Evolutionary conservation across 2,329 filamentous ascomycete genomes (phyloP).

Genomic region (Verticillium alfalfae): DNA sequence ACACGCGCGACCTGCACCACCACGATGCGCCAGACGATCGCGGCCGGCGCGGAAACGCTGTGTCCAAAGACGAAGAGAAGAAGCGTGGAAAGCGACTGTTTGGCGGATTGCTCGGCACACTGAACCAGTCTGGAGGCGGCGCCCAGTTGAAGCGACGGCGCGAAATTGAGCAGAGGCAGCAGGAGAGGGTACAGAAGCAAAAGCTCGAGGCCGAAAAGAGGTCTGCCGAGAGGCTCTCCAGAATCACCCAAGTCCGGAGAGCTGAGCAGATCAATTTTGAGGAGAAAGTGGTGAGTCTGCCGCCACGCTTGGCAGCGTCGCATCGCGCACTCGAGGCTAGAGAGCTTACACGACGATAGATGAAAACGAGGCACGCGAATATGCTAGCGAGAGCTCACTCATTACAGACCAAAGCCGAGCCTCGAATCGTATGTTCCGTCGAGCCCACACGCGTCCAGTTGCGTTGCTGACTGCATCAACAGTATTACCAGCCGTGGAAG

Average conservation of each 20-base stretch:
- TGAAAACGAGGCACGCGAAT: constrained; percentile 69
- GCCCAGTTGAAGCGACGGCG: constrained; percentile 63
- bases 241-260: constrained; percentile 54
- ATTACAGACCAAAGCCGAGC: constrained; percentile 65
- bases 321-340: not conserved
- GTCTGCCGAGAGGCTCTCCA: constrained; percentile 59
- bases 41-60: constrained; percentile 24
- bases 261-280: constrained; percentile 72
- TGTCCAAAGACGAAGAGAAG: constrained; percentile 60
- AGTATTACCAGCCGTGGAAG: constrained; percentile 88
- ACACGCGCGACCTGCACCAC: constrained; percentile 6
- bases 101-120: constrained; percentile 70
- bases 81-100: constrained; percentile 82
- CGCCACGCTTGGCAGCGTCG: constrained; percentile 25
- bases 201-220: constrained; percentile 65
- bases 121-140: constrained; percentile 65
- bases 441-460: not conserved
- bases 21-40: constrained; percentile 5
- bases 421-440: constrained; percentile 61
- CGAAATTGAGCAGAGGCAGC: constrained; percentile 78
- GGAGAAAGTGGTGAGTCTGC: constrained; percentile 59
- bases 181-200: constrained; percentile 69
- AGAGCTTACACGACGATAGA: constrained; percentile 37
- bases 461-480: constrained; percentile 1
- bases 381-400: constrained; percentile 67